These are phyloP conservation scores for Aspergillus indologenus DNA, from an alignment of 495 filamentous ascomycete genomes.

Conservation along the genomic window DNA sequence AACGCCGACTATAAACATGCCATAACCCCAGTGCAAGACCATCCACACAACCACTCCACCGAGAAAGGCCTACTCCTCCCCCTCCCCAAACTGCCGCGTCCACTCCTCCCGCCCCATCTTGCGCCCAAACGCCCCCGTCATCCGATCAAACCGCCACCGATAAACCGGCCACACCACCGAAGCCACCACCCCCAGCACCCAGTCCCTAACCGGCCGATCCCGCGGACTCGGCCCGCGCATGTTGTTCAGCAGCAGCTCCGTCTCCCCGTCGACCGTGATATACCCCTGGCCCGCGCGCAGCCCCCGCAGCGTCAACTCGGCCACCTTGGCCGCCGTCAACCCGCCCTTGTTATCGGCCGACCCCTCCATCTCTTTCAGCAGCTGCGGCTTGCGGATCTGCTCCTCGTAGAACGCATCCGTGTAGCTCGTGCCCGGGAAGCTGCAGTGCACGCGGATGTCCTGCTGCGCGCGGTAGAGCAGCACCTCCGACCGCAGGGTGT, in stretches of 20 bases:
- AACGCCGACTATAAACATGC: too few species aligned
- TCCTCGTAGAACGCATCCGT: conserved; percentile 29
- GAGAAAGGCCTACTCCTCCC: neutral
- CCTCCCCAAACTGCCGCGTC: neutral
- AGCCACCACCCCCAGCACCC: conserved; percentile 16
- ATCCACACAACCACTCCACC: too few species aligned
- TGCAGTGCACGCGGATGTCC: conserved; percentile 23
- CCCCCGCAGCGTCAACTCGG: conserved; percentile 12
- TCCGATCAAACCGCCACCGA: conserved; percentile 12
- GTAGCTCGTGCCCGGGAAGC: conserved; percentile 34
- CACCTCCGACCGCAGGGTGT: conserved; percentile 36
- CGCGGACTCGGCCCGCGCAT: conserved; percentile 30
- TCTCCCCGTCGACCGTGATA: conserved; percentile 18
- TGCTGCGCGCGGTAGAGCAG: conserved; percentile 22
- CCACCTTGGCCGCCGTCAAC: conserved; percentile 5
- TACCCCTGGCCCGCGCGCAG: conserved; percentile 13
- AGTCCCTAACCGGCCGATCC: conserved; percentile 16
- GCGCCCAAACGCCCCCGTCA: conserved; percentile 13
- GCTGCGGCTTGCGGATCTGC: conserved; percentile 31
- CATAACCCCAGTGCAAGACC: too few species aligned
- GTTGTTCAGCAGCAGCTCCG: conserved; percentile 23
- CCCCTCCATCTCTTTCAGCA: conserved; percentile 37
- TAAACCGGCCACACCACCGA: conserved; percentile 16
- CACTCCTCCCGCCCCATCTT: conserved; percentile 1
- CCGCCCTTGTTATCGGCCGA: conserved; percentile 9